Evolutionary conservation across 176 grass and related monocot species (phyloP), one percentile per base, ranked within the genome.

Genomic region (Oryza punctata): DNA sequence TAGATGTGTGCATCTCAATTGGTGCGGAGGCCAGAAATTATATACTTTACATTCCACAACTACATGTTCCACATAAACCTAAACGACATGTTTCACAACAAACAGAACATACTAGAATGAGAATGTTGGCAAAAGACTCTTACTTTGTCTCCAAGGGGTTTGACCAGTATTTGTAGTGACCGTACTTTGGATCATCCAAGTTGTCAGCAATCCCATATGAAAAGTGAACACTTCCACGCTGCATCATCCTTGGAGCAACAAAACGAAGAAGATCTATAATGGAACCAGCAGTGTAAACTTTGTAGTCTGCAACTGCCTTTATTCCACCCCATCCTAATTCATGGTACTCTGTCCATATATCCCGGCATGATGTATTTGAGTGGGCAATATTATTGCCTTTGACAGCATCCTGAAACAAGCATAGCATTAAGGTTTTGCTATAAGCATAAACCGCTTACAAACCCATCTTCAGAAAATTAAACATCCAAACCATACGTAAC

Each of bases 101-200:
- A 35, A 74, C 6, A 43, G 7, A 59, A 59, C 54, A n/a, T n/a
- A 74, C 12, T 49, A 81, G 24, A 79, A 67, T 57, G 67, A 60
- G 9, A 80, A 72, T 16, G 10, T 12, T 33, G 44, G 46, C 19
- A 44, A 85, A 81, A 50, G 19, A 50, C 3, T 65, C 93, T 81
- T 89, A 99, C 96, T 99, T 99, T 63, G 91, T 99, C 68, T 99
- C 96, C 85, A 99, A 85, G 71, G 96, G 96, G 63, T 99, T 99
- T 30, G 96, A 99, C 96, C 96, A 99, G 87, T 99, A 99, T 80
- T 94, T 99, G 78, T 99, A 94, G 66, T 99, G 91, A 30, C 60
- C 15, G 46, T 94, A 99, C 65, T 99, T 90, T 21, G 87, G 91
- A 81, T 99, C 91, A 81, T 99, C 93, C 80, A 99, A 84, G 78